These are phyloP conservation scores for Elymus sibiricus DNA, from an alignment of 176 grass and related monocot genomes.

Conservation along the genomic window DNA sequence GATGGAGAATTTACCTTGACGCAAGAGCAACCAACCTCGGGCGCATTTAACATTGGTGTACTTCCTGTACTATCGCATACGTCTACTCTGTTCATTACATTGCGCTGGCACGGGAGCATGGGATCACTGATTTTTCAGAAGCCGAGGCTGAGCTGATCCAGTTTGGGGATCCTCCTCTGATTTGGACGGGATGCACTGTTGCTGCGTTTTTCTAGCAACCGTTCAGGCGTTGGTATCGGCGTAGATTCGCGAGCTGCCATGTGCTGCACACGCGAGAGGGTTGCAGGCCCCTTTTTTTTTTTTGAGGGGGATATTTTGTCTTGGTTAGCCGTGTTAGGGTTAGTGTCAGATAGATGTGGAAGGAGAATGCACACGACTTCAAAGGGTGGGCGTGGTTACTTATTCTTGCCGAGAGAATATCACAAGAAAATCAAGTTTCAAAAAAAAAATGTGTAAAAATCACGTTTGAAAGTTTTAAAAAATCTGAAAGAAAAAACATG, in stretches of 20 bases:
- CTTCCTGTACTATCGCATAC: not conserved
- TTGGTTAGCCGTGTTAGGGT: too few relatives aligned
- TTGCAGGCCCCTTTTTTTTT: too few relatives aligned
- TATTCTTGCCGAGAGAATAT: too few relatives aligned
- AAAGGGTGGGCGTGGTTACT: too few relatives aligned
- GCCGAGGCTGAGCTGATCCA: not conserved
- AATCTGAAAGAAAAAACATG: too few relatives aligned
- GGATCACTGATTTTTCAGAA: not conserved
- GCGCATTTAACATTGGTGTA: not conserved
- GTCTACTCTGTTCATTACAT: not conserved
- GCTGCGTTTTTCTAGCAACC: not conserved
- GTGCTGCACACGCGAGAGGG: not conserved
- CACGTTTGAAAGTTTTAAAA: too few relatives aligned
- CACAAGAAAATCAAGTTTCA: too few relatives aligned
- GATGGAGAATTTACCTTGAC: conserved; percentile 9
- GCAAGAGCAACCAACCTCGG: conserved; percentile 13
- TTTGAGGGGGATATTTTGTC: too few relatives aligned
- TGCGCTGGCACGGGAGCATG: not conserved
- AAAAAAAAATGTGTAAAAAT: too few relatives aligned
- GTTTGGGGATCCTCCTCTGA: not conserved
- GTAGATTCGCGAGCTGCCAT: not conserved
- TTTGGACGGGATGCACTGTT: not conserved
- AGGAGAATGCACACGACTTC: too few relatives aligned
- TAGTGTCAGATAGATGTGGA: too few relatives aligned
- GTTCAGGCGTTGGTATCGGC: not conserved